Conservation (phyloP, 192 early-diverging fungal genomes). For the Geosiphon pyriformis region DNA sequence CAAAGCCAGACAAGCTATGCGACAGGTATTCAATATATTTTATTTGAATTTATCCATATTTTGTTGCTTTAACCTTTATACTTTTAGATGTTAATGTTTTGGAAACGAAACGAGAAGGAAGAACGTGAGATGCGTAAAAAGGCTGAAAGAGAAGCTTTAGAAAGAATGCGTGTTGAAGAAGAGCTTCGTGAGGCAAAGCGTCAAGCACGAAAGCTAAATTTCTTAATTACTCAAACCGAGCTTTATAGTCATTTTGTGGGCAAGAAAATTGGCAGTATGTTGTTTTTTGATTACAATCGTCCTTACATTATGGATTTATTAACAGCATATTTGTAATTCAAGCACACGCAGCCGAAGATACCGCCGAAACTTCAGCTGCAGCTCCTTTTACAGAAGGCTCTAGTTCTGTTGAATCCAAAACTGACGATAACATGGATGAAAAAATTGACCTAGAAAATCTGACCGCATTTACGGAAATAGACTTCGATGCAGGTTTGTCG, state of each 20-base stretch:
- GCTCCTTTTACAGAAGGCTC: slow-evolving; percentile 27
- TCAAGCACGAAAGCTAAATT: slow-evolving; percentile 87
- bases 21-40: slow-evolving; percentile 32
- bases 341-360: not conserved
- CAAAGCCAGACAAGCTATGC: slow-evolving; percentile 60
- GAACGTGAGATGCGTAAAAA: slow-evolving; percentile 84
- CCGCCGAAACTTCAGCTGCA: slow-evolving; percentile 27
- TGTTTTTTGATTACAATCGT: not conserved
- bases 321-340: not conserved
- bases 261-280: slow-evolving; percentile 60
- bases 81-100: slow-evolving; percentile 75
- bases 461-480: slow-evolving; percentile 50
- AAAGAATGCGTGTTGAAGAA: slow-evolving; percentile 71
- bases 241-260: slow-evolving; percentile 90
- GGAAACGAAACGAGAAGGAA: slow-evolving; percentile 88
- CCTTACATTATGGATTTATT: not conserved
- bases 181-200: slow-evolving; percentile 74
- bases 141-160: slow-evolving; percentile 81
- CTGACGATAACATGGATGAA: slow-evolving; percentile 9
- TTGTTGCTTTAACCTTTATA: not conserved
- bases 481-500: slow-evolving; percentile 67
- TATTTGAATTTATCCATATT: not conserved
- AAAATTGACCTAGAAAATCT: slow-evolving; percentile 3
- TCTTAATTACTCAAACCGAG: slow-evolving; percentile 88
- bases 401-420: not conserved